Conservation (phyloP, 495 filamentous ascomycete genomes). For the Cercophora sp. region DNA sequence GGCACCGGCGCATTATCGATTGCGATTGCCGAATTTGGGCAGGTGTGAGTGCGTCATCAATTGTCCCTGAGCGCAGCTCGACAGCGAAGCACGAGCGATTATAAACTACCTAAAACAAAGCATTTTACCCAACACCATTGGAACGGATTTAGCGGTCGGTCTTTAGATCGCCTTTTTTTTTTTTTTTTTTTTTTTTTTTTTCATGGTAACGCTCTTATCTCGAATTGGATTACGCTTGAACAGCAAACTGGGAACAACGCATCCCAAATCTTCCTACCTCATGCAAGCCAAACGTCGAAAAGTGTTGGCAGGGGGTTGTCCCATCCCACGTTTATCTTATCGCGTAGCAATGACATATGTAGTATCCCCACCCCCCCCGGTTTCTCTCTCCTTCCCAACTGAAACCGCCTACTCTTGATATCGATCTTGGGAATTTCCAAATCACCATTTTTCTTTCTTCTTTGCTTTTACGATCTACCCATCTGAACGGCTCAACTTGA, state of each 20-base stretch:
- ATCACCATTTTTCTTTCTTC: too few species aligned
- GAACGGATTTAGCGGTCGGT: background rate
- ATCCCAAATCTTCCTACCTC: too few species aligned
- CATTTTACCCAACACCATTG: background rate
- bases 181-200: too few species aligned
- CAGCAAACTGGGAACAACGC: constrained; percentile 1
- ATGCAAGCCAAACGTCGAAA: background rate
- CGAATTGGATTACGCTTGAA: background rate
- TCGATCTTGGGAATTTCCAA: too few species aligned
- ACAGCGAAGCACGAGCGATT: background rate
- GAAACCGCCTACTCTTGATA: too few species aligned
- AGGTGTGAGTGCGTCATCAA: constrained; percentile 6
- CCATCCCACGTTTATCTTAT: background rate
- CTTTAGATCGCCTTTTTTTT: background rate
- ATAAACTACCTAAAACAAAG: background rate
- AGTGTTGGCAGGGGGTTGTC: background rate
- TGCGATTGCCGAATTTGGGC: background rate
- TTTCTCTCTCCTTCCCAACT: too few species aligned
- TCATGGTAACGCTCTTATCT: too few species aligned
- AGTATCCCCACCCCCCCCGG: background rate
- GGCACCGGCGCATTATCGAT: background rate
- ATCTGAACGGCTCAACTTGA: too few species aligned
- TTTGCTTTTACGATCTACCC: too few species aligned
- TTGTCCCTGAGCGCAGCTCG: background rate
- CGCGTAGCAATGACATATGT: background rate